Conservation (phyloP, 352 stramenopile species). For the Elongisporangium anandrum region DNA sequence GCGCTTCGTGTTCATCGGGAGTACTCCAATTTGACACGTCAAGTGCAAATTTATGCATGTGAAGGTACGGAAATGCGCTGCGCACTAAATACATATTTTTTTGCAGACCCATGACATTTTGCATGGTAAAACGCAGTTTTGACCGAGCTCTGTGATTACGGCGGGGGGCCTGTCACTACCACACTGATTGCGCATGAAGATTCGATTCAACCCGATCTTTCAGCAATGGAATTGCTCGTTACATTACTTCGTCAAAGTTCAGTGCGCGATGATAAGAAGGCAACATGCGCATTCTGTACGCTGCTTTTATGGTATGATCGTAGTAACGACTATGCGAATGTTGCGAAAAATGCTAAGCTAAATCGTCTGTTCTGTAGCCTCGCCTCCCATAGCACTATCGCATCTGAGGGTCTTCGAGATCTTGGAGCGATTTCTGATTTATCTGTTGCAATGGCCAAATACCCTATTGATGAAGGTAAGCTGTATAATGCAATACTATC, state of each 20-base stretch:
- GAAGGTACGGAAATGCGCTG: constrained; percentile 34
- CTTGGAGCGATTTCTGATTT: constrained; percentile 57
- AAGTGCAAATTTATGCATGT: constrained; percentile 79
- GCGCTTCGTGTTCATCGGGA: constrained; percentile 29
- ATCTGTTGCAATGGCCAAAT: constrained; percentile 70
- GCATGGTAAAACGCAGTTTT: constrained; percentile 28
- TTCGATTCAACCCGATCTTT: constrained; percentile 11
- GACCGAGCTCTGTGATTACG: constrained; percentile 57
- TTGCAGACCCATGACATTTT: neutral
- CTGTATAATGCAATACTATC: neutral
- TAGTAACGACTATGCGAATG: neutral
- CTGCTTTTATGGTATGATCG: constrained; percentile 52
- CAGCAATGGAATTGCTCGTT: constrained; percentile 38
- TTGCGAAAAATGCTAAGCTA: neutral
- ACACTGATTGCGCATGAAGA: constrained; percentile 24
- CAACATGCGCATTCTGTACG: constrained; percentile 55
- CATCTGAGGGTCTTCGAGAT: constrained; percentile 36
- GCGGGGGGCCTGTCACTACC: constrained; percentile 26
- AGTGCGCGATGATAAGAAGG: constrained; percentile 68
- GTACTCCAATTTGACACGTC: constrained; percentile 67
- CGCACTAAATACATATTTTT: neutral
- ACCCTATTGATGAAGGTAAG: constrained; percentile 57
- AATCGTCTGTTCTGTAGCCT: constrained; percentile 19
- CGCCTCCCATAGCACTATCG: constrained; percentile 38
- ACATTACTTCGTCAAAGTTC: constrained; percentile 53